These are phyloP conservation scores for Escallonia rubra DNA, from an alignment of 129 eudicot genomes.

Conservation along the genomic window DNA sequence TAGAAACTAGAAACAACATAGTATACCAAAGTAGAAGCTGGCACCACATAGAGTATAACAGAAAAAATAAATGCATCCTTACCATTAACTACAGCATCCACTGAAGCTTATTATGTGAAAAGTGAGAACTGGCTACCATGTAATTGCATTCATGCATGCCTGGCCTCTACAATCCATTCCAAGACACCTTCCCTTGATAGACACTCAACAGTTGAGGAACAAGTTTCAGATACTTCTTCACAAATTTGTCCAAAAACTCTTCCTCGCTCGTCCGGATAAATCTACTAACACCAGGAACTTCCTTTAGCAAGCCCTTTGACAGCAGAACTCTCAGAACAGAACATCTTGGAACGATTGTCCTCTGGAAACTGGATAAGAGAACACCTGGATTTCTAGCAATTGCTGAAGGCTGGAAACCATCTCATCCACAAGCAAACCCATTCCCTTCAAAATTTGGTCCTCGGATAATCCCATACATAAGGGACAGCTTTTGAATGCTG, in stretches of 20 bases:
- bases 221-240: constrained; percentile 2
- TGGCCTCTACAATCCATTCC: no score
- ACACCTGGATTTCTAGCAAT: constrained; percentile 4
- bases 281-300: neutral
- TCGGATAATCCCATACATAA: neutral
- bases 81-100: no score
- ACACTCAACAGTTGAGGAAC: constrained; percentile 20
- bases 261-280: neutral
- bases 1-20: no score
- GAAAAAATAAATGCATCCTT: no score
- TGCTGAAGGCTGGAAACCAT: constrained; percentile 1
- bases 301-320: constrained; percentile 11
- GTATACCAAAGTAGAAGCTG: no score
- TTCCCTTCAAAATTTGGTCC: neutral
- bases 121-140: no score
- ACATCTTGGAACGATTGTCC: constrained; percentile 17
- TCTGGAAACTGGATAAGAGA: constrained; percentile 8
- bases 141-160: no score
- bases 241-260: constrained; percentile 12
- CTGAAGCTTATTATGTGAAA: no score
- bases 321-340: neutral
- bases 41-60: no score
- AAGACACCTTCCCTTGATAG: no score
- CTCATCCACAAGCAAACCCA: constrained; percentile 10
- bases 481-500: neutral